Evolutionary conservation across 1,284 basidiomycete genomes (phyloP).

Genomic region (Ceratobasidium sp.): DNA sequence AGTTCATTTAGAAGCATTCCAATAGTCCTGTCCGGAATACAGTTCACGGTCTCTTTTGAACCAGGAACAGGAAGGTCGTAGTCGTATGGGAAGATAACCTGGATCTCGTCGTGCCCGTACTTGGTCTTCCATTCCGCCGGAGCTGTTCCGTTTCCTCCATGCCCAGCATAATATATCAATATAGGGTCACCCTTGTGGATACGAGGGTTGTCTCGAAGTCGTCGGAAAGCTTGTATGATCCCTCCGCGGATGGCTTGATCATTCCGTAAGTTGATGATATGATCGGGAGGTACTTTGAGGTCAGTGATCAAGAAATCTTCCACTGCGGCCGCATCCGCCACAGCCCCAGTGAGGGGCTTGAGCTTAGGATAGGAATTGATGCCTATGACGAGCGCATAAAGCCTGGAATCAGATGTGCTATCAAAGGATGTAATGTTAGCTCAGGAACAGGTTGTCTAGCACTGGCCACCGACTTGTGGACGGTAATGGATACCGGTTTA

Average conservation of each 20-base stretch:
- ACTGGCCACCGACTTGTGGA: background rate
- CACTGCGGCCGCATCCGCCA: constrained; percentile 18
- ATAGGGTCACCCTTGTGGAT: constrained; percentile 35
- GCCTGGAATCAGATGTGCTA: constrained; percentile 14
- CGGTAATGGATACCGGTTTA: background rate
- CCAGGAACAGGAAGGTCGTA: background rate
- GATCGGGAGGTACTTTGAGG: constrained; percentile 16
- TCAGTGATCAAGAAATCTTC: constrained; percentile 12
- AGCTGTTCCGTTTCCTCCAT: constrained; percentile 23
- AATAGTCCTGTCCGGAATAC: constrained; percentile 37
- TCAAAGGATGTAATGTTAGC: background rate
- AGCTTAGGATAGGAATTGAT: constrained; percentile 22
- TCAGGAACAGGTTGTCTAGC: background rate
- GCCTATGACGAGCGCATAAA: constrained; percentile 36
- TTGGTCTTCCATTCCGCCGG: constrained; percentile 7
- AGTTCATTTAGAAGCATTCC: constrained; percentile 19
- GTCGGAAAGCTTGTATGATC: constrained; percentile 12
- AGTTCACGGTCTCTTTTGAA: constrained; percentile 10
- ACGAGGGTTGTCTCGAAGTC: constrained; percentile 1
- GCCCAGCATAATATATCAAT: constrained; percentile 36
- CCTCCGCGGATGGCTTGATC: constrained; percentile 1
- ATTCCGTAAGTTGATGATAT: constrained; percentile 21
- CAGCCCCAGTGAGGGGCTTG: constrained; percentile 9
- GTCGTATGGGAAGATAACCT: constrained; percentile 39
- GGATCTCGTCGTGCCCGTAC: constrained; percentile 18